These are phyloP conservation scores for Exophiala sp. DNA, from an alignment of 2,329 filamentous ascomycete species.

Conservation along the genomic window DNA sequence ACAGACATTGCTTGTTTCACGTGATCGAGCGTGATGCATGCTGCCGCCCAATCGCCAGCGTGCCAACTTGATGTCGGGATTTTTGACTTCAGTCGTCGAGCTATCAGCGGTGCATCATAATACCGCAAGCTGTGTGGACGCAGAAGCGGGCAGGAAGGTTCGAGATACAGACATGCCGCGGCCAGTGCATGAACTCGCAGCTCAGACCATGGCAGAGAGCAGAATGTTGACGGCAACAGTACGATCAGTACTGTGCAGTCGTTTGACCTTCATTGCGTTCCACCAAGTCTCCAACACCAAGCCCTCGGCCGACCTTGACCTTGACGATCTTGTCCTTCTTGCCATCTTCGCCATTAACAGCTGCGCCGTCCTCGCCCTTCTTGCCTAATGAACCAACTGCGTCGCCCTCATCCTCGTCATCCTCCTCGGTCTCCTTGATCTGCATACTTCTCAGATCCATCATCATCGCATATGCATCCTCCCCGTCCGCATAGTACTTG, in stretches of 20 bases:
- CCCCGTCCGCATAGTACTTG: conserved; percentile 96
- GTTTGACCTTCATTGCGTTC: conserved; percentile 43
- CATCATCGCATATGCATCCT: conserved; percentile 93
- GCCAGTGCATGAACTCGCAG: no score
- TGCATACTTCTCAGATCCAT: conserved; percentile 65
- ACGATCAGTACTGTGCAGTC: conserved; percentile 17
- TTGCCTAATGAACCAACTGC: conserved; percentile 60
- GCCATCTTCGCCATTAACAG: conserved; percentile 52
- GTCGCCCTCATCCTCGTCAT: conserved; percentile 62
- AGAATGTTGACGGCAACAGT: no score
- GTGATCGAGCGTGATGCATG: no score
- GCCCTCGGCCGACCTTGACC: conserved; percentile 75
- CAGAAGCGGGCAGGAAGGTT: no score
- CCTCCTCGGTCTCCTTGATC: conserved; percentile 45
- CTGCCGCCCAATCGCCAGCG: no score
- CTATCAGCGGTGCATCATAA: no score
- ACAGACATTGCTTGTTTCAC: no score
- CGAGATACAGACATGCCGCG: no score
- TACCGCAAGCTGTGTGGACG: no score
- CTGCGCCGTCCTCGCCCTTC: conserved; percentile 55
- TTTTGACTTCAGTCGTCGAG: no score
- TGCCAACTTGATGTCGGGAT: no score
- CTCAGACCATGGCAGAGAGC: no score
- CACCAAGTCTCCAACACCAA: conserved; percentile 68
- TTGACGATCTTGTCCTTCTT: conserved; percentile 65